phyloP scores from a whole-genome alignment of 2,329 filamentous ascomycete species.

The Aspergillus transmontanensis region DNA sequence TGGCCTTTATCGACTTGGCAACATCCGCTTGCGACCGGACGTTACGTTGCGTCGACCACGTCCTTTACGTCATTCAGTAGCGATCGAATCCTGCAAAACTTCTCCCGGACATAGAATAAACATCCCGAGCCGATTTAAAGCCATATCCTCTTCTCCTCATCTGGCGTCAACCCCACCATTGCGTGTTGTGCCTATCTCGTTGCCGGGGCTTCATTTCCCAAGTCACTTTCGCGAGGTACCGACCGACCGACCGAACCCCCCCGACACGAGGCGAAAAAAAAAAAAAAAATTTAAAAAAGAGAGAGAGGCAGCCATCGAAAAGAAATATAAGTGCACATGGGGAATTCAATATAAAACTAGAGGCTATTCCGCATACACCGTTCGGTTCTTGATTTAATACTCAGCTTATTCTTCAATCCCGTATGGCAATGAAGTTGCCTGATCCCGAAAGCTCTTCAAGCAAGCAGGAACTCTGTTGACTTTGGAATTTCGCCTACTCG shows the following conservation, averaged over 20 bases:
- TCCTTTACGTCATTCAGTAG: constrained; percentile 18
- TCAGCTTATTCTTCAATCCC: not conserved
- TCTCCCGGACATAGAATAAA: not conserved
- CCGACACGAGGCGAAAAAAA: constrained; percentile 3
- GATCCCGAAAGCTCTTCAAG: not conserved
- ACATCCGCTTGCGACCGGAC: constrained; percentile 11
- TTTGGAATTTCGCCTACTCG: constrained; percentile 6
- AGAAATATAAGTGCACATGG: not conserved
- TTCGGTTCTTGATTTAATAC: not conserved
- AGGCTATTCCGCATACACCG: not conserved
- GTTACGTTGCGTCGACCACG: constrained; percentile 10
- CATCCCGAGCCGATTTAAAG: not conserved
- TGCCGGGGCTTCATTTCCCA: constrained; percentile 11
- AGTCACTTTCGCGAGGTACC: constrained; percentile 7
- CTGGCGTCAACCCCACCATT: constrained; percentile 9
- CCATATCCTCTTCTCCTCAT: not conserved
- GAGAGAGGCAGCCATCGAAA: not conserved
- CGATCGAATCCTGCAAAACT: constrained; percentile 9
- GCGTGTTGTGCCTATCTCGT: constrained; percentile 10
- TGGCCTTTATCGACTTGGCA: constrained; percentile 13
- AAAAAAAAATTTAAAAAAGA: not conserved
- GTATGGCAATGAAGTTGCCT: constrained; percentile 19
- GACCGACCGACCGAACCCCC: constrained; percentile 12
- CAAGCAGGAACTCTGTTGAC: constrained; percentile 13
- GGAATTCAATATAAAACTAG: not conserved